Evolutionary conservation across 805 yeast species (phyloP).

Genomic region (Zygosaccharomyces bailii): DNA sequence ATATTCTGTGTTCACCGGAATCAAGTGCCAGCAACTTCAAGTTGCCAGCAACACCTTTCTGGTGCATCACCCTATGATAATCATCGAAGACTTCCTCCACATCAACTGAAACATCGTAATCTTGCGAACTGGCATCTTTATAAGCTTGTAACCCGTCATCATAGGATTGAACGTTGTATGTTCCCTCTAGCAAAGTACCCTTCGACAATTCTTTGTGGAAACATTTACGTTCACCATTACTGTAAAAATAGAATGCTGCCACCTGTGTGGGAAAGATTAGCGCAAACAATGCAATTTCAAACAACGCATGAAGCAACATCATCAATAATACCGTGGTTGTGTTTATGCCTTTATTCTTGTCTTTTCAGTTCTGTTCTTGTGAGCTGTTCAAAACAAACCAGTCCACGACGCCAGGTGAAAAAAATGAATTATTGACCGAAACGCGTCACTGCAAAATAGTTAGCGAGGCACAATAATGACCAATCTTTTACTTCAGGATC

Average conservation of each 20-base stretch:
- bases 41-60: constrained; percentile 61
- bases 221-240: constrained; percentile 51
- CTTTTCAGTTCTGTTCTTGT: too few relatives aligned
- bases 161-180: constrained; percentile 46
- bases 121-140: constrained; percentile 35
- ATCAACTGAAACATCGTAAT: constrained; percentile 40
- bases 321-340: too few relatives aligned
- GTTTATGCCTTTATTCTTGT: too few relatives aligned
- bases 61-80: constrained; percentile 70
- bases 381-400: constrained; percentile 7
- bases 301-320: constrained; percentile 12
- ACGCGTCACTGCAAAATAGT: constrained; percentile 11
- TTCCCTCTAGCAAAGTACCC: constrained; percentile 48
- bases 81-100: constrained; percentile 71
- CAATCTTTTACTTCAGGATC: constrained; percentile 80
- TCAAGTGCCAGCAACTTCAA: constrained; percentile 72
- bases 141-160: constrained; percentile 39
- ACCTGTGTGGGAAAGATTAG: constrained; percentile 28
- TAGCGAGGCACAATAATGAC: constrained; percentile 16
- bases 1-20: constrained; percentile 75
- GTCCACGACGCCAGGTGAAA: constrained; percentile 1
- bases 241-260: constrained; percentile 47
- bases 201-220: constrained; percentile 53
- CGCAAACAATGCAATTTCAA: constrained; percentile 20
- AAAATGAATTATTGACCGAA: constrained; percentile 8